These are phyloP conservation scores for Phaeolepiota aurea DNA, from an alignment of 768 basidiomycete species.

Conservation along the genomic window DNA sequence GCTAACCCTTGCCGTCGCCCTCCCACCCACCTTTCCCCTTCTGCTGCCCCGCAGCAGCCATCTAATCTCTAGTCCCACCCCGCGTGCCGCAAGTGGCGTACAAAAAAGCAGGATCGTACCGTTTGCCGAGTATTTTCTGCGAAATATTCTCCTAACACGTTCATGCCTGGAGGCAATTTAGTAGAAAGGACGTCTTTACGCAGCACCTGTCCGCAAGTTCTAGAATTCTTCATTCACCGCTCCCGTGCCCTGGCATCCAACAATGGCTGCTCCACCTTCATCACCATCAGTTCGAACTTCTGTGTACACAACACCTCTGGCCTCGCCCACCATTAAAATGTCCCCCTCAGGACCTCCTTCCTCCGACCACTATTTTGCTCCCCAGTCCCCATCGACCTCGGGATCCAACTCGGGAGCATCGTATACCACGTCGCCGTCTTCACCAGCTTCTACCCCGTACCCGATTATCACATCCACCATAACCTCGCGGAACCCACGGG, in stretches of 20 bases:
- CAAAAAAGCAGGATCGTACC: no score
- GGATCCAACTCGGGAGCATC: background rate
- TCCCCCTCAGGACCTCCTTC: slow-evolving; percentile 5
- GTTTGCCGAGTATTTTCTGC: slow-evolving; percentile 1
- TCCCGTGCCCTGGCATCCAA: background rate
- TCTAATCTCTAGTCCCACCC: no score
- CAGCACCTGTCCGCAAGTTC: background rate
- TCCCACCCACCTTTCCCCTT: no score
- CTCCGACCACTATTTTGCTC: slow-evolving; percentile 4
- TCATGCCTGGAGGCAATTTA: slow-evolving; percentile 1
- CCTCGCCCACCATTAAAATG: background rate
- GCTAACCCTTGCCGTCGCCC: no score
- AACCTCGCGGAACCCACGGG: slow-evolving; percentile 7
- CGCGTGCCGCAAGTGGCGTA: no score
- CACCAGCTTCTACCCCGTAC: slow-evolving; percentile 5
- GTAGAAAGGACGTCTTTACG: background rate
- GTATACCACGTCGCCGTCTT: no score
- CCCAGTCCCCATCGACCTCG: slow-evolving; percentile 3
- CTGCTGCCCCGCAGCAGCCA: no score
- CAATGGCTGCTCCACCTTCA: background rate
- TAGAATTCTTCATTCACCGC: background rate
- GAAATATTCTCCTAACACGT: background rate
- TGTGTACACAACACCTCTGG: background rate
- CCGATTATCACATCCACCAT: slow-evolving; percentile 14
- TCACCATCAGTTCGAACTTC: background rate